Evolutionary conservation across 2,329 filamentous ascomycete species (phyloP).

Genomic region (Epichloe sp.): DNA sequence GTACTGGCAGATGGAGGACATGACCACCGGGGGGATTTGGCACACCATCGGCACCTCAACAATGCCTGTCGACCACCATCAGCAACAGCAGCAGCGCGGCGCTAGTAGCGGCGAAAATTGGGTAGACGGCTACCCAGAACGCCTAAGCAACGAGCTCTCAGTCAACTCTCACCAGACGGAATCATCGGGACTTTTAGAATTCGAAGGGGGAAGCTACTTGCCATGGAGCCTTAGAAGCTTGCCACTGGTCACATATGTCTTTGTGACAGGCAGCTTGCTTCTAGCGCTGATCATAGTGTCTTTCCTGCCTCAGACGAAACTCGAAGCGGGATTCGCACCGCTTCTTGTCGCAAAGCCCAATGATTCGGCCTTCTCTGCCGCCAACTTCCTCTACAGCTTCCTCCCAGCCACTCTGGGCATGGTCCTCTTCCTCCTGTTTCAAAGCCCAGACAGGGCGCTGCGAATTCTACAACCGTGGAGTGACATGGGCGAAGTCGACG

Average conservation of each 20-base stretch:
- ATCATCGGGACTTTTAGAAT: constrained; percentile 12
- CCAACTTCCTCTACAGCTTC: constrained; percentile 80
- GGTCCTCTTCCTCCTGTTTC: constrained; percentile 52
- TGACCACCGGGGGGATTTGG: constrained; percentile 57
- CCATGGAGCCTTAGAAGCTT: constrained; percentile 63
- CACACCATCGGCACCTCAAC: constrained; percentile 56
- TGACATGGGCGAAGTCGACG: constrained; percentile 42
- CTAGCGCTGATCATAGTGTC: constrained; percentile 63
- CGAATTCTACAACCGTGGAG: constrained; percentile 59
- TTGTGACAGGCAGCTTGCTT: constrained; percentile 47
- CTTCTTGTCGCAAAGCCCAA: constrained; percentile 48
- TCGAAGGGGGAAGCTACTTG: constrained; percentile 44
- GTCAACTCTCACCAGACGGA: constrained; percentile 17
- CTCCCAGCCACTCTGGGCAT: constrained; percentile 56
- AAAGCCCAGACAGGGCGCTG: constrained; percentile 51
- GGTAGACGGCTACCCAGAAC: background rate
- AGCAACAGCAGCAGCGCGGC: background rate
- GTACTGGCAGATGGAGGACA: constrained; percentile 65
- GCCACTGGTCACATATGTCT: constrained; percentile 51
- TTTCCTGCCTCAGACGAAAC: constrained; percentile 55
- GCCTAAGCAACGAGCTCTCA: constrained; percentile 18
- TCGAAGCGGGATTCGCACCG: constrained; percentile 60
- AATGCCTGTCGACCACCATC: constrained; percentile 12
- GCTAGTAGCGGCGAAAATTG: background rate
- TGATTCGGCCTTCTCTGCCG: constrained; percentile 59